phyloP scores from a whole-genome alignment of 805 yeast genomes.

The Myxozyma lipomycoides region DNA sequence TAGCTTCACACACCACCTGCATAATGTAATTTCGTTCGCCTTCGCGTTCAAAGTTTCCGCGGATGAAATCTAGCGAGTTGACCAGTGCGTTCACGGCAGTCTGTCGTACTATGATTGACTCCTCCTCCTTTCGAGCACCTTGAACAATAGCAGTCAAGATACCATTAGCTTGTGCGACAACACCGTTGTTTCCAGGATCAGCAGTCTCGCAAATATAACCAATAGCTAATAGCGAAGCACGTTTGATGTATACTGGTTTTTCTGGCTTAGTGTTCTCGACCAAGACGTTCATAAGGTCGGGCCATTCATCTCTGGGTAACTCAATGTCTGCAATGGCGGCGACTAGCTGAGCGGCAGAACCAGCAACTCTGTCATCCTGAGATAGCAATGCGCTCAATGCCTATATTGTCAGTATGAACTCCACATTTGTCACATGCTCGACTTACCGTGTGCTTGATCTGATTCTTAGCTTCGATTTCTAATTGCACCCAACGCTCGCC shows the following conservation, averaged over 20 bases:
- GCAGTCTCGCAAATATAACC: slow-evolving; percentile 96
- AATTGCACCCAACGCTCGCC: slow-evolving; percentile 71
- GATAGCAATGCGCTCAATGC: slow-evolving; percentile 62
- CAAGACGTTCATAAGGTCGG: slow-evolving; percentile 73
- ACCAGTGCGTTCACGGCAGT: slow-evolving; percentile 91
- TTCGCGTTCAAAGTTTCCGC: slow-evolving; percentile 81
- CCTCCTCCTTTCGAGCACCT: slow-evolving; percentile 85
- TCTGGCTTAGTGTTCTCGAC: slow-evolving; percentile 81
- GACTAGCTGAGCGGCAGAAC: slow-evolving; percentile 86
- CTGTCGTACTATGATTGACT: slow-evolving; percentile 67
- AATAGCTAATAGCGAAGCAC: slow-evolving; percentile 80
- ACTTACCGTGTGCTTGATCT: slow-evolving; percentile 54
- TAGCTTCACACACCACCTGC: slow-evolving; percentile 99
- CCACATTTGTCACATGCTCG: no score
- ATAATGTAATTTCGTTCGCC: slow-evolving; percentile 95
- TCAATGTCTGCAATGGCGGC: slow-evolving; percentile 98
- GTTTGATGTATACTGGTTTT: slow-evolving; percentile 73
- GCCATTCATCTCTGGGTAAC: slow-evolving; percentile 84
- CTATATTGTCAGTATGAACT: slow-evolving; percentile 6
- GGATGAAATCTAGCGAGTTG: slow-evolving; percentile 84
- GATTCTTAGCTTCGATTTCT: slow-evolving; percentile 51
- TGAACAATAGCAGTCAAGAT: slow-evolving; percentile 93
- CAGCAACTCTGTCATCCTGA: slow-evolving; percentile 72
- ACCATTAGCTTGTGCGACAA: slow-evolving; percentile 82
- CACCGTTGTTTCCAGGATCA: slow-evolving; percentile 73